phyloP scores from a whole-genome alignment of 208 protist genomes.

The Trichomonas tenax region DNA sequence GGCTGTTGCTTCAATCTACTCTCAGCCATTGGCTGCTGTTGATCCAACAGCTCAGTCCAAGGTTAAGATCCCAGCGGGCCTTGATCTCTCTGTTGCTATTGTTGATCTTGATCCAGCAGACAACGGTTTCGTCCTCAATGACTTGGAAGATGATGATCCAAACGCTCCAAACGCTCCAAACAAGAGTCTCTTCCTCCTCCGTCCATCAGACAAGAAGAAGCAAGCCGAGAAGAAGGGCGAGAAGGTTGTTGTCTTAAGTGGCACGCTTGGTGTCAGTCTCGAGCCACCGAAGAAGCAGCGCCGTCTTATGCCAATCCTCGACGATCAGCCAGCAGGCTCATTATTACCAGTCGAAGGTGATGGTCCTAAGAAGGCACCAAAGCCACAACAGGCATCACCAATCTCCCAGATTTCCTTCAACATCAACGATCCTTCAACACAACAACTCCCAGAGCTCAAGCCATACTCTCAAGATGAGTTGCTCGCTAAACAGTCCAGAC shows the following conservation, averaged over 20 bases:
- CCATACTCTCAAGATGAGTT: background rate
- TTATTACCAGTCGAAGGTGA: background rate
- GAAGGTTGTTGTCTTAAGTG: background rate
- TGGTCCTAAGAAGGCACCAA: background rate
- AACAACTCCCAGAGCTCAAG: background rate
- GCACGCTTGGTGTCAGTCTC: background rate
- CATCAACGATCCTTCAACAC: background rate
- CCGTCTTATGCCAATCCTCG: background rate
- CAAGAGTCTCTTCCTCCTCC: background rate
- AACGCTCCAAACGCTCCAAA: background rate
- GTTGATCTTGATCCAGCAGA: background rate
- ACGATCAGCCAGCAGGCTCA: background rate
- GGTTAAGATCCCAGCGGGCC: background rate
- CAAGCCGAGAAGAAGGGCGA: background rate
- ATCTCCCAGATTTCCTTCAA: background rate
- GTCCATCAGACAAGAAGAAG: background rate
- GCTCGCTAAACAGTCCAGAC: background rate
- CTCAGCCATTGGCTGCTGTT: background rate
- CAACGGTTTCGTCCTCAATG: background rate
- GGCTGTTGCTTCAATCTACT: background rate
- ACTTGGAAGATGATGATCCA: background rate
- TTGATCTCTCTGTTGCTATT: background rate
- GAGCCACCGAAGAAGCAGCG: background rate
- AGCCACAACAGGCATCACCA: background rate
- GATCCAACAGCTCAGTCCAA: background rate